phyloP scores from a whole-genome alignment of 176 grass and related monocot genomes.

The Typha latifolia region DNA sequence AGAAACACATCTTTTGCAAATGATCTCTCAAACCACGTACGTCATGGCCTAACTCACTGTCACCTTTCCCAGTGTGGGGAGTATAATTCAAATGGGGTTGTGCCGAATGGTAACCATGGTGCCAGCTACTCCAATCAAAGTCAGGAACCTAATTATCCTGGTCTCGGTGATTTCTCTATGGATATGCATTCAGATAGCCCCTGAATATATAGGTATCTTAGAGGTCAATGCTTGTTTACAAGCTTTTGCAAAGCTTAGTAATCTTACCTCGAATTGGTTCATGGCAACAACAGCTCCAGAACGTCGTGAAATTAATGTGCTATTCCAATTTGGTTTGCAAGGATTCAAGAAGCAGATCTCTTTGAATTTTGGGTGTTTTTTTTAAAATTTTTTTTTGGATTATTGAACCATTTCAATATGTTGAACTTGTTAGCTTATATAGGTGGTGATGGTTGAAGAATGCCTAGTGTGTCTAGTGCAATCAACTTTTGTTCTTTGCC shows the following conservation, averaged over 20 bases:
- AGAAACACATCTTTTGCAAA: constrained; percentile 18
- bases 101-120: constrained; percentile 4
- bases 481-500: not conserved
- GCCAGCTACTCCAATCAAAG: constrained; percentile 10
- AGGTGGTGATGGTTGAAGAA: not conserved
- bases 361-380: too few relatives aligned
- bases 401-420: not conserved
- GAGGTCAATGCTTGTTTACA: not conserved
- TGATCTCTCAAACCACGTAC: constrained; percentile 23
- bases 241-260: not conserved
- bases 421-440: not conserved
- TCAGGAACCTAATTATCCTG: constrained; percentile 6
- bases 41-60: constrained; percentile 9
- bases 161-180: constrained; percentile 19
- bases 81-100: constrained; percentile 4
- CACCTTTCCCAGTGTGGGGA: constrained; percentile 18
- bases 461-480: not conserved
- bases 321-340: not conserved
- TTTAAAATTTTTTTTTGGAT: not conserved
- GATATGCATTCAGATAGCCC: constrained; percentile 29
- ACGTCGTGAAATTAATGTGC: not conserved
- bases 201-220: not conserved
- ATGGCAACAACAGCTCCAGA: not conserved
- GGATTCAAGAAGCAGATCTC: too few relatives aligned
- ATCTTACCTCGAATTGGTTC: not conserved